Evolutionary conservation across 306 rosid species (phyloP).

Genomic region (Cicer cuneatum): DNA sequence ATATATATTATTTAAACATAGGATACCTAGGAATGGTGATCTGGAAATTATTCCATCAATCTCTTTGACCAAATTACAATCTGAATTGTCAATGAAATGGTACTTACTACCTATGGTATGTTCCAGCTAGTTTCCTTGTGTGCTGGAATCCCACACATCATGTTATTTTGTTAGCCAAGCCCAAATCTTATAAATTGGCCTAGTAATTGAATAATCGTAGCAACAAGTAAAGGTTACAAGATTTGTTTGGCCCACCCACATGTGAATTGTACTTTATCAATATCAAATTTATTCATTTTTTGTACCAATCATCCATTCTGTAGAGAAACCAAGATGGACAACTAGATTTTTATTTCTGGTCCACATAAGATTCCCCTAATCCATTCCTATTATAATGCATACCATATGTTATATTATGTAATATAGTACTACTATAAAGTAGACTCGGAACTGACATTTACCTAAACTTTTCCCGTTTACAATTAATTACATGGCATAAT

Average conservation of each 20-base stretch:
- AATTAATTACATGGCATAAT: background rate
- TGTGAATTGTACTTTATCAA: conserved; percentile 34
- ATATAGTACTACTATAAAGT: conserved; percentile 24
- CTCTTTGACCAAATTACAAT: conserved; percentile 20
- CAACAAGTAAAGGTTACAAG: conserved; percentile 28
- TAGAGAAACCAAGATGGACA: conserved; percentile 32
- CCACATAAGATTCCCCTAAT: conserved; percentile 35
- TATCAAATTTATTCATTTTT: conserved; percentile 22
- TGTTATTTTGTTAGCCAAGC: conserved; percentile 20
- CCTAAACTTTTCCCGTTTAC: conserved; percentile 24
- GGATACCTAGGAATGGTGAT: conserved; percentile 39
- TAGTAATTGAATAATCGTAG: background rate
- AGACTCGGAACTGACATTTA: conserved; percentile 31
- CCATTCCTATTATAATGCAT: conserved; percentile 19
- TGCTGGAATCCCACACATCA: conserved; percentile 31
- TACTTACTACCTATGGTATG: conserved; percentile 8
- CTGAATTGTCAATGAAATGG: conserved; percentile 27
- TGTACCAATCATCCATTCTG: conserved; percentile 33
- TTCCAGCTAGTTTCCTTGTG: conserved; percentile 39
- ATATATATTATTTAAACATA: too few species aligned
- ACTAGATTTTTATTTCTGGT: conserved; percentile 20
- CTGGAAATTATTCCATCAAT: conserved; percentile 22
- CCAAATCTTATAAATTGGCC: conserved; percentile 25
- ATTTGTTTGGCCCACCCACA: conserved; percentile 42
- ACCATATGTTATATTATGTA: conserved; percentile 8